A percentile compares a stretch with the other conserved stretches of the same genome.
Evolutionary conservation across 2,329 filamentous ascomycete genomes (phyloP).

Genomic region (Kalaharituber pfeilii): DNA sequence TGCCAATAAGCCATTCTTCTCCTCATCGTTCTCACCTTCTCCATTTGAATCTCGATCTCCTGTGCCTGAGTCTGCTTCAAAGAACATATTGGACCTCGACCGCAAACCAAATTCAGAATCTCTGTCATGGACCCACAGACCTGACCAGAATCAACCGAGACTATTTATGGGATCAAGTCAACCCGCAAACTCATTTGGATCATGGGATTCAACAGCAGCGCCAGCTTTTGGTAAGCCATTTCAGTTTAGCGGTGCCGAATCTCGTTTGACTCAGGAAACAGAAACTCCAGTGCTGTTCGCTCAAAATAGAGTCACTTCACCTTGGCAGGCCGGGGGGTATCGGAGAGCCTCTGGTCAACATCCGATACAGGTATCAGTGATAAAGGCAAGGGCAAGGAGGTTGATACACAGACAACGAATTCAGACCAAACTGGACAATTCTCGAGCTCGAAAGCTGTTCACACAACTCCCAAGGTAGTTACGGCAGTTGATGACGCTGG

Average conservation of each 20-base stretch:
- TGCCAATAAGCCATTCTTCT: background rate
- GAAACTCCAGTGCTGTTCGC: background rate
- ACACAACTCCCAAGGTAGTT: too few relatives aligned
- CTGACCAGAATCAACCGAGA: background rate
- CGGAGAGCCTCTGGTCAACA: background rate
- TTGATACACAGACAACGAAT: background rate
- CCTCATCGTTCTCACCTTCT: background rate
- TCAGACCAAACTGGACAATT: too few relatives aligned
- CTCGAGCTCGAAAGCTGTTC: too few relatives aligned
- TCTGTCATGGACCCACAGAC: background rate
- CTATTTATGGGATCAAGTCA: background rate
- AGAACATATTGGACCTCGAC: background rate
- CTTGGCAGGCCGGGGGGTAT: background rate
- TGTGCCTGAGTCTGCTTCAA: background rate
- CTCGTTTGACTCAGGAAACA: background rate
- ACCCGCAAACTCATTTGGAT: background rate
- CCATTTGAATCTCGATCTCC: background rate
- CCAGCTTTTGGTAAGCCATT: background rate
- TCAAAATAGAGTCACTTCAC: too few relatives aligned
- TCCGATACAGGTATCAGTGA: background rate
- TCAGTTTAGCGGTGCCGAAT: background rate
- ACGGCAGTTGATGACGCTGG: too few relatives aligned
- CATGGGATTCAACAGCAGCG: background rate
- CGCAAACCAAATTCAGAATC: background rate
- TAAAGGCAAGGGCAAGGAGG: background rate